Evolutionary conservation across 768 basidiomycete species (phyloP).

Genomic region (Obba rivulosa): DNA sequence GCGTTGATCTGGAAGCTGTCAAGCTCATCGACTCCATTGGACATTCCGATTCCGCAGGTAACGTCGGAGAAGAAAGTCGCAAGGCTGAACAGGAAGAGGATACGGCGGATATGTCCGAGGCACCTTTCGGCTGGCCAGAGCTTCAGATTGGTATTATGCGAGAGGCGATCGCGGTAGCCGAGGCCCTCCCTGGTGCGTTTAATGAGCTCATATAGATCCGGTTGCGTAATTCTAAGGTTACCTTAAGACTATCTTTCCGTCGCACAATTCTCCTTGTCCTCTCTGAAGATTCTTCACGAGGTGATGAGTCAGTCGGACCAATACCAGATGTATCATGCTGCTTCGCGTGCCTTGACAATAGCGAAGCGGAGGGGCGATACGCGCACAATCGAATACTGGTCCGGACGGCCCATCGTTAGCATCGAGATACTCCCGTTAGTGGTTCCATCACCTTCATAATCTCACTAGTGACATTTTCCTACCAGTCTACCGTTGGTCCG

Average conservation of each 20-base stretch:
- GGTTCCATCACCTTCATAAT: constrained; percentile 4
- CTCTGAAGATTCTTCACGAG: constrained; percentile 66
- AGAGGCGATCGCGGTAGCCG: constrained; percentile 88
- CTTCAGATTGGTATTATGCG: constrained; percentile 90
- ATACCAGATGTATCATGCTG: constrained; percentile 67
- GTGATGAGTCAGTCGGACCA: constrained; percentile 77
- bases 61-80: constrained; percentile 1
- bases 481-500: constrained; percentile 68
- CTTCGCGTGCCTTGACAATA: constrained; percentile 65
- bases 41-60: not conserved
- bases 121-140: constrained; percentile 88
- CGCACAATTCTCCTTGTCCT: constrained; percentile 85
- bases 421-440: constrained; percentile 75
- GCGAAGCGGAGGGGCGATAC: constrained; percentile 74
- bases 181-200: constrained; percentile 78
- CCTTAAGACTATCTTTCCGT: constrained; percentile 74
- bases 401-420: constrained; percentile 72
- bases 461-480: not conserved
- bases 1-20: constrained; percentile 75
- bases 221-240: not conserved
- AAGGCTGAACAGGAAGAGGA: constrained; percentile 32
- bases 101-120: constrained; percentile 32
- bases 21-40: constrained; percentile 32
- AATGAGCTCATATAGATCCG: not conserved
- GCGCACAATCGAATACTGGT: constrained; percentile 79